Evolutionary conservation across 139 green algal species (phyloP), one percentile per base, ranked within the genome.

Genomic region (Coccomyxa sp.): DNA sequence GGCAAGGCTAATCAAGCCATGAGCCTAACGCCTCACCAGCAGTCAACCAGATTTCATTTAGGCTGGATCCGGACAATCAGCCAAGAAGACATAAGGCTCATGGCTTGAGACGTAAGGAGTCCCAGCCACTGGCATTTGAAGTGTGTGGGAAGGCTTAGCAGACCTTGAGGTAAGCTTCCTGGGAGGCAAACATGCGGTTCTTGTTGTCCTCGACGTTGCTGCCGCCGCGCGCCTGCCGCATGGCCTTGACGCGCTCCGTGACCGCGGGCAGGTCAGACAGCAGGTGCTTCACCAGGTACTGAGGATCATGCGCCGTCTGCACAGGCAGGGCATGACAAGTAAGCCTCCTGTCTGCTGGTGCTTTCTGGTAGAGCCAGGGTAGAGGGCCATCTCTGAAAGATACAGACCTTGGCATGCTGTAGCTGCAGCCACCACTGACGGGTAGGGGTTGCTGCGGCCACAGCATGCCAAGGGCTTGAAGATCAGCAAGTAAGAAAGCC

Each of bases 221-320:
- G 54, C 86, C 83, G 0, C 84, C 87, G 58, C 80, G 84, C 71
- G 91, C 91, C 27, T 82, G 80, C 10, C 88, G 84, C 84, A 98
- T 95, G 44, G 88, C 78, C 80, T 91, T 85, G 55, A 98, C 94
- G 0, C 96, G 88, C 79, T 97, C 91, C 33, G 84, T 84, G 22
- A 98, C 86, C 0, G 91, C 74, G 0, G 96, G 93, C 85, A 99
- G 84, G 31, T 79, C 86, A 18, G 86, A 78, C 74, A 99, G 88
- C 75, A 99, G 83, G 78, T 93, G 82, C 55, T 91, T 88, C 27
- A 87, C 78, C 70, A 99, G 75, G 88, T 92, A 98, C 71, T 92
- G 84, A 12, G 82, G 68, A 69, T 95, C 93, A 37, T 91, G 89
- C 2, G 89, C 88, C 7, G 84, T 88, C 86, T 88, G 81, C 75